phyloP scores from a whole-genome alignment of 108 stramenopile species.

The Fragilariopsis cylindrus region DNA sequence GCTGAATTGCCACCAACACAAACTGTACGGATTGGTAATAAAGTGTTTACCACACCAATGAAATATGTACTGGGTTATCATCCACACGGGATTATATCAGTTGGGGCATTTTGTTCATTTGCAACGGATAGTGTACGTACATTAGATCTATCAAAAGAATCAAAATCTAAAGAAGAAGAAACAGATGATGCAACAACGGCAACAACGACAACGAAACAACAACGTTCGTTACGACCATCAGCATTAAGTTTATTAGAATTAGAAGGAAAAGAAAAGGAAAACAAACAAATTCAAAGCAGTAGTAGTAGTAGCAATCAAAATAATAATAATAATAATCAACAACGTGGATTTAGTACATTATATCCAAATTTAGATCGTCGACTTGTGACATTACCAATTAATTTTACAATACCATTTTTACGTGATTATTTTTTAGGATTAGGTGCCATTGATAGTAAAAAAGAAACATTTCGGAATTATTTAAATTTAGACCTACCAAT shows the following conservation, averaged over 20 bases:
- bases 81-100: slow-evolving; percentile 59
- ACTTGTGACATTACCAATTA: slow-evolving; percentile 33
- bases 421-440: slow-evolving; percentile 42
- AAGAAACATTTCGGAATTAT: slow-evolving; percentile 19
- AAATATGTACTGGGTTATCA: slow-evolving; percentile 54
- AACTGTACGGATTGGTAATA: background rate
- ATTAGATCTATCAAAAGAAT: slow-evolving; percentile 11
- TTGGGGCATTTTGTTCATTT: slow-evolving; percentile 32
- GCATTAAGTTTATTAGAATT: background rate
- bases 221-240: background rate
- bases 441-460: slow-evolving; percentile 33
- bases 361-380: slow-evolving; percentile 36
- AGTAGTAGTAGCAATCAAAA: background rate
- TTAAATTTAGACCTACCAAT: background rate
- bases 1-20: slow-evolving; percentile 13
- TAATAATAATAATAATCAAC: background rate
- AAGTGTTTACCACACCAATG: background rate
- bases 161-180: background rate
- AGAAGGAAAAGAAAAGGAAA: background rate
- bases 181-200: background rate
- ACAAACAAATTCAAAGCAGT: background rate
- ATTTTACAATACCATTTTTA: slow-evolving; percentile 46
- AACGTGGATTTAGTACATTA: slow-evolving; percentile 17
- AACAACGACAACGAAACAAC: background rate
- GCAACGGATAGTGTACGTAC: slow-evolving; percentile 22